Conservation (phyloP, 1,139 yeast species). For the Tardiomyces digboiensis region DNA sequence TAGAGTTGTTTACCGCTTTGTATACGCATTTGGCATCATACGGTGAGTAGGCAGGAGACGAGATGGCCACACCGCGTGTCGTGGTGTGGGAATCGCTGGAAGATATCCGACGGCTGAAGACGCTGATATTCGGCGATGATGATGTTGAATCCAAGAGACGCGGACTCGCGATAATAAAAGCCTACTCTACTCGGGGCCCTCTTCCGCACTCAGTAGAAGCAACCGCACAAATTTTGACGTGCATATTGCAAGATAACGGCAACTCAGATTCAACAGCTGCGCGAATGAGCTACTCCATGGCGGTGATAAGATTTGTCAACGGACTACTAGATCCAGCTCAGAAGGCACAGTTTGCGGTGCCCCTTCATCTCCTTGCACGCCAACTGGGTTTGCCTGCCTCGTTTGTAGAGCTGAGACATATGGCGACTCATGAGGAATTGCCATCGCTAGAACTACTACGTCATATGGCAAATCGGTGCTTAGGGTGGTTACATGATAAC, state of each 20-base stretch:
- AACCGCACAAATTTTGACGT: constrained; percentile 53
- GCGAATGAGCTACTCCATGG: constrained; percentile 59
- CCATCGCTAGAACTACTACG: constrained; percentile 67
- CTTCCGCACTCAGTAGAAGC: constrained; percentile 76
- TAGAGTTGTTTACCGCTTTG: too few species aligned
- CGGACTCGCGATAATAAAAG: constrained; percentile 52
- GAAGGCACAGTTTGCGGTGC: constrained; percentile 67
- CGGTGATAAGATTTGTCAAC: constrained; percentile 79
- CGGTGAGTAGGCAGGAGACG: too few species aligned
- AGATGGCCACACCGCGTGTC: background rate
- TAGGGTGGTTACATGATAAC: constrained; percentile 63
- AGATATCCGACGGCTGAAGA: background rate
- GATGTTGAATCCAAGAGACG: constrained; percentile 13
- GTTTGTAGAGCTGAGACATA: constrained; percentile 87
- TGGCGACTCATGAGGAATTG: constrained; percentile 81
- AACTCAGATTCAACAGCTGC: constrained; percentile 21
- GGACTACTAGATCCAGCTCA: constrained; percentile 87
- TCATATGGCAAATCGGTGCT: constrained; percentile 45
- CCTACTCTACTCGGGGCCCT: constrained; percentile 56
- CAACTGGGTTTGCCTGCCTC: constrained; percentile 61
- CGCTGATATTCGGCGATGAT: background rate
- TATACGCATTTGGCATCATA: too few species aligned
- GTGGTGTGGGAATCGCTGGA: background rate
- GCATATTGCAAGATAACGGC: constrained; percentile 38
- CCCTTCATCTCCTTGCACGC: constrained; percentile 67